Conservation (phyloP, 495 filamentous ascomycete species). For the Podospora pseudocomata region DNA sequence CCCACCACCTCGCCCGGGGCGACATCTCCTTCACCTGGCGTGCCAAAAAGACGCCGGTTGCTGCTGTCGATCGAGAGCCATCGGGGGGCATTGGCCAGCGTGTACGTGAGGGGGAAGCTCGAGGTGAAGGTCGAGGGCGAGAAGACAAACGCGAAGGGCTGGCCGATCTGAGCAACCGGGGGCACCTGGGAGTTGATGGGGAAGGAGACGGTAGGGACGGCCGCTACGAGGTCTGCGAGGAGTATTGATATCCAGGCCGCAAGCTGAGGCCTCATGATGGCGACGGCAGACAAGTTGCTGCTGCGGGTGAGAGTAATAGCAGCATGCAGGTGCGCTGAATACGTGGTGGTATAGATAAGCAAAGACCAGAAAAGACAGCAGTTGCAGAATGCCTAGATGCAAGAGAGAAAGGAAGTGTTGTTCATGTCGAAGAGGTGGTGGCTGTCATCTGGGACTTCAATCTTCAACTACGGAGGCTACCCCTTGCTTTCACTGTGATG, state of each 20-base stretch:
- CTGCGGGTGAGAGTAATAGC: neutral
- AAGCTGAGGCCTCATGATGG: slow-evolving; percentile 21
- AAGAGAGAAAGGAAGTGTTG: neutral
- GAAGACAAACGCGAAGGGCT: slow-evolving; percentile 65
- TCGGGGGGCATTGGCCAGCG: slow-evolving; percentile 56
- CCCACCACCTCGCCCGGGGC: slow-evolving; percentile 46
- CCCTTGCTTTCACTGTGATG: neutral
- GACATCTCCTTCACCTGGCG: slow-evolving; percentile 54
- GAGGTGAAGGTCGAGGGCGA: slow-evolving; percentile 64
- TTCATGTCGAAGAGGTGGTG: slow-evolving; percentile 20
- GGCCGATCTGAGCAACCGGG: slow-evolving; percentile 62
- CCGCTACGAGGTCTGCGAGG: slow-evolving; percentile 31
- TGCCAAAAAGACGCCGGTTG: slow-evolving; percentile 61
- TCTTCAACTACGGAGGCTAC: slow-evolving; percentile 1
- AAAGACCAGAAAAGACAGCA: neutral
- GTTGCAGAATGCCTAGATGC: neutral
- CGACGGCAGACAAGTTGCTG: slow-evolving; percentile 2
- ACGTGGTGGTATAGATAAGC: slow-evolving; percentile 5
- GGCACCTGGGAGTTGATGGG: slow-evolving; percentile 76
- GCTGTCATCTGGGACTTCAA: neutral
- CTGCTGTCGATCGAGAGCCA: slow-evolving; percentile 68
- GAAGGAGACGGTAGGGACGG: slow-evolving; percentile 53
- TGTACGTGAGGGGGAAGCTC: slow-evolving; percentile 53
- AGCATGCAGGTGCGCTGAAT: slow-evolving; percentile 7
- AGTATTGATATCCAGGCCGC: slow-evolving; percentile 17